Evolutionary conservation across 2,329 filamentous ascomycete genomes (phyloP).

Genomic region (Xylaria sp.): DNA sequence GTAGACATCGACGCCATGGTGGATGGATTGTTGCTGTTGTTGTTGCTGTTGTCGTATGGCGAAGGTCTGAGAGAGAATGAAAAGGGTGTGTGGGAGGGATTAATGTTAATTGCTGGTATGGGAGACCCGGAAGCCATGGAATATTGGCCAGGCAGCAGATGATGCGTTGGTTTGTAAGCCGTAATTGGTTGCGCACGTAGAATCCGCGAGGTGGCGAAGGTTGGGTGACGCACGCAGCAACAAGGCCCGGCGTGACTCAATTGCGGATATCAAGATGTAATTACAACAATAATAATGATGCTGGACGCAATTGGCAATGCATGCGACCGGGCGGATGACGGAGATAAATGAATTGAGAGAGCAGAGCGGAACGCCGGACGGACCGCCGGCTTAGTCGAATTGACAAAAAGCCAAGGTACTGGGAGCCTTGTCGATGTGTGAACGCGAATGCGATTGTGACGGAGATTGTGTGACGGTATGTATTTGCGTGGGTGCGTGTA

Average conservation of each 20-base stretch:
- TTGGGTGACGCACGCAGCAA: conserved; percentile 40
- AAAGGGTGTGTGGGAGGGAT: conserved; percentile 13
- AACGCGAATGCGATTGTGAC: not conserved
- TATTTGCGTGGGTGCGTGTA: not conserved
- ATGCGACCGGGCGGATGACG: conserved; percentile 9
- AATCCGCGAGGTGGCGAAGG: conserved; percentile 45
- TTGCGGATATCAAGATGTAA: conserved; percentile 30
- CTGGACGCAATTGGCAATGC: conserved; percentile 35
- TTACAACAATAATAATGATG: not conserved
- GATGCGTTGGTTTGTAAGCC: conserved; percentile 49
- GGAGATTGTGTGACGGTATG: not conserved
- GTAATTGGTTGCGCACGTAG: conserved; percentile 37
- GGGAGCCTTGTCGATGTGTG: not conserved
- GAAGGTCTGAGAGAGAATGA: conserved; percentile 31
- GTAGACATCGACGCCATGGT: conserved; percentile 41
- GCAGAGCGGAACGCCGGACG: not conserved
- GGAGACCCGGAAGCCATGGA: conserved; percentile 40
- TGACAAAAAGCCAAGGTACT: not conserved
- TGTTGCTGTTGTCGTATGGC: conserved; percentile 35
- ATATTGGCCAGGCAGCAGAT: conserved; percentile 37
- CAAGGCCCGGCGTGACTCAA: conserved; percentile 45
- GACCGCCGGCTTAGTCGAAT: not conserved
- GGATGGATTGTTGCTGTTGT: conserved; percentile 32
- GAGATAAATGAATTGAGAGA: not conserved
- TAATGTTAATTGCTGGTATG: conserved; percentile 28